Base-by-base conservation (phyloP, 306 rosid genomes). In the Sphenostylis stenocarpa region DNA sequence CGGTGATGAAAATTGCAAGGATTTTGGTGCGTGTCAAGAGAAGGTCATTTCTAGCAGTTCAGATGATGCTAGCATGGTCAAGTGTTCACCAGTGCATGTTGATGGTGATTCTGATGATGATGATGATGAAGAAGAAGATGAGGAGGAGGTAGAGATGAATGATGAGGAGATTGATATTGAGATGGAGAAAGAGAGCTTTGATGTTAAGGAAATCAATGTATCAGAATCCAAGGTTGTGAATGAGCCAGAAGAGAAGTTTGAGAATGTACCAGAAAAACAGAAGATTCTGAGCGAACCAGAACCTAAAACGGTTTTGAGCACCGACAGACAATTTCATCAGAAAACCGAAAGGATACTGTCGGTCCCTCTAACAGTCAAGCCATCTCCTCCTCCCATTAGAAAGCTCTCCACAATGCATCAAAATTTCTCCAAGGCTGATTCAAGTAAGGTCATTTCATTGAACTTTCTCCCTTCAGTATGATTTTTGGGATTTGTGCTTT, bases 21-120 rank as follows among this genome's bases (percentile, higher is more conserved):
- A 88, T 72, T 85, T 86, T 12, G 90, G 75, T 44, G 90, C 84
- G 61, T 91, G 88, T 41, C 70, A 75, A 81, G 91, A 90, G 19
- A 84, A 84, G 73, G 70, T 33, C 36, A 78, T 87, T 66, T 77
- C 85, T 26, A 72, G 78, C 77, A n/a, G 71, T 72, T 60, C 52
- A 61, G 61, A 82, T 66, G 70, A 75, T 69, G 69, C 38, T 41
- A 60, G 58, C 6, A 44, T 49, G 43, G 52, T 31, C 21, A 60
- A 60, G 41, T 16, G 21, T 60, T 15, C 66, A 60, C 23, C 23
- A 7, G 41, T 70, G 76, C 70, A 79, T 67, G 66, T 55, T 21
- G 86, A 21, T 36, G 66, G 36, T 3, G 33, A 13, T 33, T 56
- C n/a, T 26, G 3, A 24, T 23, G 33, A 10, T 52, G 60, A n/a